Base-by-base conservation (phyloP, 108 stramenopile species). In the Licmophora abbreviata region DNA sequence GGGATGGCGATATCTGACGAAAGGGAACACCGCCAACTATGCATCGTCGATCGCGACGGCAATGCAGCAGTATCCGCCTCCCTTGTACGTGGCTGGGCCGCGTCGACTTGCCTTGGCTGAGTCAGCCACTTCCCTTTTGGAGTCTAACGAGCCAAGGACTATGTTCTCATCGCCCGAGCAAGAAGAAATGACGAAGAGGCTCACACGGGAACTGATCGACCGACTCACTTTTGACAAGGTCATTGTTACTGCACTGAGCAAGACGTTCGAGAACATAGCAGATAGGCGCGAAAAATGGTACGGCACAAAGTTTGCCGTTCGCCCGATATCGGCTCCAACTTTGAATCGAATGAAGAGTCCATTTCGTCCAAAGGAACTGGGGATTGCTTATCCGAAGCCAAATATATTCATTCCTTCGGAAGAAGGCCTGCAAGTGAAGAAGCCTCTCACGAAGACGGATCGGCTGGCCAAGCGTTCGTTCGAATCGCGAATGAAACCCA, bases 361-460 rank as follows among this genome's bases (percentile, higher is more conserved):
- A 28, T 33, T 48, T 9, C 21, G 46, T 3, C 48, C 50, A 18
- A 24, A 55, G 17, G 35, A 32, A 32, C 28, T 81, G 29, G 64
- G 69, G 23, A 38, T 90, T 33, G 65, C 57, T 15, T 85, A 71
- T 50, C 88, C 88, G 0, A 59, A 61, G 40, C 62, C 73, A 21
- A 90, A 90, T 48, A 40, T 56, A 8, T 90, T 90, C 55, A 85
- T 85, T 44, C 84, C 84, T 24, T 60, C 79, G 1, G 88, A 90
- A 46, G 49, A 51, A 4, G 88, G 84, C 1, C 54, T 90, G 14
- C 54, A 66, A 12, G 67, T 85, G 37, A 85, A 84, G 53, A 73
- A 66, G 46, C 66, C 57, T 6, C 65, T 58, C 8, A 62, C 61
- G 42, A 51, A 56, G 3, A 45, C 37, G 11, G 60, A 52, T 27